A percentile compares a stretch with the other conserved stretches of the same genome.
These are phyloP conservation scores for Glebionis coronaria DNA, from an alignment of 129 eudicot species.

Conservation along the genomic window DNA sequence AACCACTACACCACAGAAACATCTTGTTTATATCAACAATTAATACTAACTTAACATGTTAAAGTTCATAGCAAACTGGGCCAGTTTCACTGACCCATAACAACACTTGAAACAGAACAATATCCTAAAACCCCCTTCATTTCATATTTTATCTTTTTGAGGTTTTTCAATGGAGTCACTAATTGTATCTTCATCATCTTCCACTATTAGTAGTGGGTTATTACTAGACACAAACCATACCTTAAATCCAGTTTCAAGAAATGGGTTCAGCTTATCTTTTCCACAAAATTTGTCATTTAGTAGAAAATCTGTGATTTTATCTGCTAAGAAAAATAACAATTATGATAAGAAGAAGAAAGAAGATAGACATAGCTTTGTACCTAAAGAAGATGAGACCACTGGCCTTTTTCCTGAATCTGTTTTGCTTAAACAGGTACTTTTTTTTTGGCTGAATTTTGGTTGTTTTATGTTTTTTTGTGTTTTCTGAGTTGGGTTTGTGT, in stretches of 20 bases:
- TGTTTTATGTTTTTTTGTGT: constrained; percentile 4
- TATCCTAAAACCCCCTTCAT: constrained; percentile 1
- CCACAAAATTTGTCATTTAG: constrained; percentile 33
- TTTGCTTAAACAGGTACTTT: constrained; percentile 73
- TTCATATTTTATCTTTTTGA: constrained; percentile 29
- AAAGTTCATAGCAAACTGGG: too few species aligned
- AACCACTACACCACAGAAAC: constrained; percentile 43
- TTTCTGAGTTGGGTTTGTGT: constrained; percentile 6
- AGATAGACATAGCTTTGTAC: constrained; percentile 63
- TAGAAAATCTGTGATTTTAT: constrained; percentile 34
- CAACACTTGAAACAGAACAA: background rate
- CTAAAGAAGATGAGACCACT: constrained; percentile 82
- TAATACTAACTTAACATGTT: too few species aligned
- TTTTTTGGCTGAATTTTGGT: background rate
- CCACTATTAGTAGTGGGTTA: constrained; percentile 7
- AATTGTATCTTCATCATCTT: constrained; percentile 31
- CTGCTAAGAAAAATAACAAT: constrained; percentile 48
- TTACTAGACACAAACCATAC: constrained; percentile 6
- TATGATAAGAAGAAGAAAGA: constrained; percentile 38
- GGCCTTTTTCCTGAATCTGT: constrained; percentile 93
- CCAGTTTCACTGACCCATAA: constrained; percentile 1
- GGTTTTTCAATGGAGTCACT: constrained; percentile 40
- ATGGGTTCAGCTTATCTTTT: constrained; percentile 29
- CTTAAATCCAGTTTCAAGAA: constrained; percentile 21
- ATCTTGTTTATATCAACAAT: too few species aligned